Evolutionary conservation across 495 filamentous ascomycete species (phyloP).

Genomic region (Aspergillus steynii): DNA sequence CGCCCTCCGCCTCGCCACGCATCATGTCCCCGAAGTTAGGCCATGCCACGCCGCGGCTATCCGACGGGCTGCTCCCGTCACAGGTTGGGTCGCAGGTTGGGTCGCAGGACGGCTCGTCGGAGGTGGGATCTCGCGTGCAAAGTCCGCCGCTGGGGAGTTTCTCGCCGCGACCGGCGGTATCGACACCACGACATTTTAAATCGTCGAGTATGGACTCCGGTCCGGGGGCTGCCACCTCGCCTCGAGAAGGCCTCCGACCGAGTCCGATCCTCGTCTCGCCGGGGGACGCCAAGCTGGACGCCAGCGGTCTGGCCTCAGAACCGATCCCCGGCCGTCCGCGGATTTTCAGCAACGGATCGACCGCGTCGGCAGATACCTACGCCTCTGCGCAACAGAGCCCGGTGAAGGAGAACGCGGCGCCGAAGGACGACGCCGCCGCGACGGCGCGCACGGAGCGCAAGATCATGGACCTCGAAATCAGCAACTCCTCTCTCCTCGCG

Average conservation of each 20-base stretch:
- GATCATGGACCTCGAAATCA: slow-evolving; percentile 96
- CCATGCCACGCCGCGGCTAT: slow-evolving; percentile 27
- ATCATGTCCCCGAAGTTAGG: slow-evolving; percentile 40
- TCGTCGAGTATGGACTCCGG: slow-evolving; percentile 42
- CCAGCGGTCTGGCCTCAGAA: slow-evolving; percentile 26
- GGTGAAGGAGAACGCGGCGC: slow-evolving; percentile 41
- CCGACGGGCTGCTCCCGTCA: slow-evolving; percentile 23
- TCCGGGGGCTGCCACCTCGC: slow-evolving; percentile 15
- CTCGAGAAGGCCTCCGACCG: slow-evolving; percentile 32
- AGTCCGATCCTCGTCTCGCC: slow-evolving; percentile 37
- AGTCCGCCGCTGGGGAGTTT: slow-evolving; percentile 24
- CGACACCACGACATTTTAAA: slow-evolving; percentile 33
- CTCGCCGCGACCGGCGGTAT: slow-evolving; percentile 19
- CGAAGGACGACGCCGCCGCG: slow-evolving; percentile 66
- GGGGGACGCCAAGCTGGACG: slow-evolving; percentile 23
- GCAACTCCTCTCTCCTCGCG: slow-evolving; percentile 92
- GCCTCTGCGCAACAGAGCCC: slow-evolving; percentile 43
- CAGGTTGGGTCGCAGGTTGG: slow-evolving; percentile 23
- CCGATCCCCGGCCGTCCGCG: slow-evolving; percentile 38
- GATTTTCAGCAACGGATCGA: slow-evolving; percentile 43
- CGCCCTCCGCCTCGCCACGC: slow-evolving; percentile 40
- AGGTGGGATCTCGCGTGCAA: slow-evolving; percentile 21
- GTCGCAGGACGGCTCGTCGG: slow-evolving; percentile 22
- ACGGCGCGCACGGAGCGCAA: slow-evolving; percentile 91
- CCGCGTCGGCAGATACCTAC: slow-evolving; percentile 31